A percentile compares a stretch with the other conserved stretches of the same genome.
phyloP scores from a whole-genome alignment of 2,329 filamentous ascomycete genomes.

The Myriosclerotinia curreyana region DNA sequence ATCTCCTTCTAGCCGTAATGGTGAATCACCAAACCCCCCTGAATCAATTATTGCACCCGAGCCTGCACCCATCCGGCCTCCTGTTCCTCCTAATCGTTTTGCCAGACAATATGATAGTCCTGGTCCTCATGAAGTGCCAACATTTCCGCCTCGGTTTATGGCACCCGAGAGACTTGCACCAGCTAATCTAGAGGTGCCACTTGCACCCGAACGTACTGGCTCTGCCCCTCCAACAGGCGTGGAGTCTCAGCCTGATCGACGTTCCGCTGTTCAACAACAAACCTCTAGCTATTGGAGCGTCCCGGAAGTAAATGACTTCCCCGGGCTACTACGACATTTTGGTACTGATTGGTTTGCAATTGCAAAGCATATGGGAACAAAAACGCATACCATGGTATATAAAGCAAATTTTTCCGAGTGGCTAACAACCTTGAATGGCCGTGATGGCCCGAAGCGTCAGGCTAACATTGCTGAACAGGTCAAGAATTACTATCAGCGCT shows the following conservation, averaged over 20 bases:
- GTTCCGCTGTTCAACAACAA: slow-evolving; percentile 48
- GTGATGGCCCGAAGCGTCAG: slow-evolving; percentile 36
- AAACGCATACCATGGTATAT: slow-evolving; percentile 80
- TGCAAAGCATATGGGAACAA: slow-evolving; percentile 75
- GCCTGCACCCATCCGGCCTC: slow-evolving; percentile 25
- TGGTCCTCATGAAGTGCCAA: slow-evolving; percentile 21
- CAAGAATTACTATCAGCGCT: slow-evolving; percentile 65
- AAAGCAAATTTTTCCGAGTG: slow-evolving; percentile 35
- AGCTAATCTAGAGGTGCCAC: slow-evolving; percentile 31
- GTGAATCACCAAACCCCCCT: slow-evolving; percentile 33
- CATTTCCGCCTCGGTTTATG: slow-evolving; percentile 29
- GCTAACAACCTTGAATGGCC: slow-evolving; percentile 33
- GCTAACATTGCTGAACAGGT: slow-evolving; percentile 49
- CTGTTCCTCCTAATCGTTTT: slow-evolving; percentile 27
- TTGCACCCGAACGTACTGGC: slow-evolving; percentile 34
- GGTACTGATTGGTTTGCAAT: slow-evolving; percentile 77
- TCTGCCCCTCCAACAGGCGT: slow-evolving; percentile 33
- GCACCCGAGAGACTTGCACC: slow-evolving; percentile 28
- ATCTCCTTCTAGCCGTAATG: slow-evolving; percentile 23
- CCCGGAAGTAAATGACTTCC: slow-evolving; percentile 75
- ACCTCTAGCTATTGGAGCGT: slow-evolving; percentile 87
- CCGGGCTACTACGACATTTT: slow-evolving; percentile 67
- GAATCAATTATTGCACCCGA: slow-evolving; percentile 17
- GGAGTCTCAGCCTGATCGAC: slow-evolving; percentile 35
- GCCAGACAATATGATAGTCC: slow-evolving; percentile 32